These are phyloP conservation scores for Neofusicoccum ribis DNA, from an alignment of 2,329 filamentous ascomycete genomes.

Conservation along the genomic window DNA sequence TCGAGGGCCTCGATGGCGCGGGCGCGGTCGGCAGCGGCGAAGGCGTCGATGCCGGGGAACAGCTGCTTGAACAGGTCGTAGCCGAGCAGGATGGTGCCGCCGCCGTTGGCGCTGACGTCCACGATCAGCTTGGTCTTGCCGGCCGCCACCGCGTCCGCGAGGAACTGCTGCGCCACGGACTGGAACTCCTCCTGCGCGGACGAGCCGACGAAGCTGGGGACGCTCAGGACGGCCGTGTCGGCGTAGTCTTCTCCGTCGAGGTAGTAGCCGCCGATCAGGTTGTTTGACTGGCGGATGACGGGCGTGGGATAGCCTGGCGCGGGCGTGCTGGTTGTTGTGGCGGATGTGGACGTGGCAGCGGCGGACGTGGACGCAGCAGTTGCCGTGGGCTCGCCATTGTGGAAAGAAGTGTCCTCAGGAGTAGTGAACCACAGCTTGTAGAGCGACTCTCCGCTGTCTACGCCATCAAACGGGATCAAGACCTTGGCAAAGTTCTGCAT, in stretches of 20 bases:
- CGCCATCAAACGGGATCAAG: constrained; percentile 38
- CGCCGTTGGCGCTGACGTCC: constrained; percentile 60
- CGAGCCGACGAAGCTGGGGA: constrained; percentile 42
- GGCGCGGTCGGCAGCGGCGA: constrained; percentile 52
- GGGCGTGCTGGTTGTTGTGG: constrained; percentile 24
- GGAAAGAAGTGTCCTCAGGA: constrained; percentile 21
- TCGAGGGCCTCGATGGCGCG: constrained; percentile 50
- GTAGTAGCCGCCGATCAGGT: constrained; percentile 49
- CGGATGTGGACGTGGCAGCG: constrained; percentile 24
- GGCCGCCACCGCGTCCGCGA: constrained; percentile 45
- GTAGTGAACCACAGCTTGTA: constrained; percentile 40
- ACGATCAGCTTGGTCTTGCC: constrained; percentile 63
- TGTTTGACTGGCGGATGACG: constrained; percentile 39
- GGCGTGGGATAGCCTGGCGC: constrained; percentile 47
- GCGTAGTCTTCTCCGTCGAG: constrained; percentile 44
- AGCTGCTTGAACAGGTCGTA: constrained; percentile 63
- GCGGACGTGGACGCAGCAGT: neutral
- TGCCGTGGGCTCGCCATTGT: constrained; percentile 6
- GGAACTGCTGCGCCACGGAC: constrained; percentile 41
- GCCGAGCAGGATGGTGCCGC: constrained; percentile 59
- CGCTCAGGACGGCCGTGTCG: constrained; percentile 47
- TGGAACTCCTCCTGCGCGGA: constrained; percentile 37
- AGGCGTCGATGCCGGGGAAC: constrained; percentile 52
- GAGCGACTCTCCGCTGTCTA: constrained; percentile 43
- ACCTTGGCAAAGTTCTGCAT: constrained; percentile 47